Conservation (phyloP, 176 grass and related monocot species). For the Lolium rigidum region DNA sequence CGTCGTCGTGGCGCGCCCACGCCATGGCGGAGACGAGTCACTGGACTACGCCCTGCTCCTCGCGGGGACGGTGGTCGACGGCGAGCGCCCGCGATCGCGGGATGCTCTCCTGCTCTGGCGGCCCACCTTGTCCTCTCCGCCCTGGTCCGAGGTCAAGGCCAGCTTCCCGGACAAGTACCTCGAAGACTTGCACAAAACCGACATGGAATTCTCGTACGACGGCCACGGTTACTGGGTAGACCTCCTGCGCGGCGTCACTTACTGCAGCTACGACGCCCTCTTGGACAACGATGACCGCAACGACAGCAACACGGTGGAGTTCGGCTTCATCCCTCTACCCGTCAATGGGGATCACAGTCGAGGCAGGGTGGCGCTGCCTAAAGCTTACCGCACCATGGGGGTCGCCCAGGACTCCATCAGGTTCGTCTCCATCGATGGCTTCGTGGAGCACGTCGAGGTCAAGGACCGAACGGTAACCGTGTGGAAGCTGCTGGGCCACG, state of each 20-base stretch:
- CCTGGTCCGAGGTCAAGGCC: slow-evolving; percentile 1
- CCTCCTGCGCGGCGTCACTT: neutral
- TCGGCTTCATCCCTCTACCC: neutral
- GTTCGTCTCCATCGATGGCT: slow-evolving; percentile 3
- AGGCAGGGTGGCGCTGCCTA: neutral
- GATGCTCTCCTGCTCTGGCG: neutral
- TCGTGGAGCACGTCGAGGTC: neutral
- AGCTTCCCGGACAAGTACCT: neutral
- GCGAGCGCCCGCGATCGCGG: neutral
- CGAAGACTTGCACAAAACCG: neutral
- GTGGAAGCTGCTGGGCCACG: neutral
- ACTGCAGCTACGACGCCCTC: neutral
- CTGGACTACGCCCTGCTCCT: neutral
- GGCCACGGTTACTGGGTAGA: neutral
- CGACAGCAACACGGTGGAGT: neutral
- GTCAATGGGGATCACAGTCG: neutral
- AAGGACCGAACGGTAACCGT: neutral
- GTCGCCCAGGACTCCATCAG: neutral
- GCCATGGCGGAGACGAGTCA: neutral
- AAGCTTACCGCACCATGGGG: neutral
- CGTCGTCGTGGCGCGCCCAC: neutral
- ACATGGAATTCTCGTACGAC: neutral
- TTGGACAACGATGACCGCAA: neutral
- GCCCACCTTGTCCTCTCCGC: neutral
- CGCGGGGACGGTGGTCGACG: neutral